phyloP scores from a whole-genome alignment of 208 protist genomes.

The Trypanosoma cruzi region DNA sequence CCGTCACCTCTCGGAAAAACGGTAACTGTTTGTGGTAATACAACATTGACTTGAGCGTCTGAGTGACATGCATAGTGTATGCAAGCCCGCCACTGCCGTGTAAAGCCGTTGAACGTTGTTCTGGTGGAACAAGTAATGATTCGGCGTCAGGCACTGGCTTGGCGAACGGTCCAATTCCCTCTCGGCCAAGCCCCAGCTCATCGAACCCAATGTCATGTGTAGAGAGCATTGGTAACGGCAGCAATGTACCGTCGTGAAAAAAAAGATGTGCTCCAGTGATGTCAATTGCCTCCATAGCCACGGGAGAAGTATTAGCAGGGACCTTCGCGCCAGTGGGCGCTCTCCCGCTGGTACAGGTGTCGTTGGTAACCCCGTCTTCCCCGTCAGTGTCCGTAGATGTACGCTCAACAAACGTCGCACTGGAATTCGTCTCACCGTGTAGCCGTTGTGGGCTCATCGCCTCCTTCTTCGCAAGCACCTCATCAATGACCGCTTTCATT shows the following conservation, averaged over 20 bases:
- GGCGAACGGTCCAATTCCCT: constrained; percentile 10
- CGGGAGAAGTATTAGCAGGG: constrained; percentile 5
- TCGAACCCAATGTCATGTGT: constrained; percentile 79
- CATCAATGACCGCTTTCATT: constrained; percentile 59
- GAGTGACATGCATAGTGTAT: constrained; percentile 44
- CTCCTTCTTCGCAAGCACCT: constrained; percentile 50
- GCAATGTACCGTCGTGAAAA: constrained; percentile 40
- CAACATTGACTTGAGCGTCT: constrained; percentile 47
- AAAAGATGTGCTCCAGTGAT: constrained; percentile 19
- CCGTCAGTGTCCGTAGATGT: constrained; percentile 21
- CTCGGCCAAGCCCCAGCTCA: constrained; percentile 35
- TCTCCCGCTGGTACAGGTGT: constrained; percentile 3
- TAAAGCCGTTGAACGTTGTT: constrained; percentile 19
- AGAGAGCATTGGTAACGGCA: constrained; percentile 55
- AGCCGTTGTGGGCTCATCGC: constrained; percentile 41
- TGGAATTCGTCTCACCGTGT: constrained; percentile 39
- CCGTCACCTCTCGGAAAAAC: constrained; percentile 35
- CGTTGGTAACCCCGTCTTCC: constrained; percentile 10
- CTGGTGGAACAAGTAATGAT: constrained; percentile 23
- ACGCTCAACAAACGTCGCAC: constrained; percentile 55
- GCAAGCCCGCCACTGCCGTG: constrained; percentile 25
- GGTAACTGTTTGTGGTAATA: constrained; percentile 52
- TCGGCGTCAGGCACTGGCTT: constrained; percentile 23
- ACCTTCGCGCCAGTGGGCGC: constrained; percentile 13
- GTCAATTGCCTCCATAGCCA: constrained; percentile 16